phyloP scores from a whole-genome alignment of 345 rosid genomes.

The Eucalyptus erythrocorys region DNA sequence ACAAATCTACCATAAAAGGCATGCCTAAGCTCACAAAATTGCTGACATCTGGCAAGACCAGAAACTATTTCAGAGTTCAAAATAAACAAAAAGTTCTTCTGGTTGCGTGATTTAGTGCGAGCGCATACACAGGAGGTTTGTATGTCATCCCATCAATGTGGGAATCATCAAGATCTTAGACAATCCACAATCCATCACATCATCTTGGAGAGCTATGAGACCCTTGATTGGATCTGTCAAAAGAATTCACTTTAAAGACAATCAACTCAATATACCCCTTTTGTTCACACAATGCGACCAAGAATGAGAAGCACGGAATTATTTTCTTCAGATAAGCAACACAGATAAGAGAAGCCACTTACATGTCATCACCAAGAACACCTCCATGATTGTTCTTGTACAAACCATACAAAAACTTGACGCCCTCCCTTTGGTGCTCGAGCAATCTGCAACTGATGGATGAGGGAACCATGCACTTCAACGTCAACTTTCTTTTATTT shows the following conservation, averaged over 20 bases:
- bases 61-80: neutral
- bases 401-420: slow-evolving; percentile 57
- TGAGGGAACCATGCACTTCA: slow-evolving; percentile 33
- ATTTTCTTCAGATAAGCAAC: neutral
- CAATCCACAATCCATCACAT: neutral
- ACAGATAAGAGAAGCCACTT: slow-evolving; percentile 2
- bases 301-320: neutral
- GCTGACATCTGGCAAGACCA: neutral
- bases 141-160: neutral
- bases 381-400: slow-evolving; percentile 83
- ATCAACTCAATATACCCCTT: neutral
- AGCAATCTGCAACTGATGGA: slow-evolving; percentile 85
- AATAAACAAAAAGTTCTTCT: neutral
- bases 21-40: neutral
- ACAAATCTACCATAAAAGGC: neutral
- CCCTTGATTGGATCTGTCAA: neutral
- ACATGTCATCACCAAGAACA: slow-evolving; percentile 97
- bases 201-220: neutral
- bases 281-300: neutral
- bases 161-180: neutral
- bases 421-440: slow-evolving; percentile 83
- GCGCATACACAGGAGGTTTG: neutral
- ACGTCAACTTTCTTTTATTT: neutral
- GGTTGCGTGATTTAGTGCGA: neutral
- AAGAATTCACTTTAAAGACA: neutral